Conservation (phyloP, 768 basidiomycete species). For the Tricholomella constricta region DNA sequence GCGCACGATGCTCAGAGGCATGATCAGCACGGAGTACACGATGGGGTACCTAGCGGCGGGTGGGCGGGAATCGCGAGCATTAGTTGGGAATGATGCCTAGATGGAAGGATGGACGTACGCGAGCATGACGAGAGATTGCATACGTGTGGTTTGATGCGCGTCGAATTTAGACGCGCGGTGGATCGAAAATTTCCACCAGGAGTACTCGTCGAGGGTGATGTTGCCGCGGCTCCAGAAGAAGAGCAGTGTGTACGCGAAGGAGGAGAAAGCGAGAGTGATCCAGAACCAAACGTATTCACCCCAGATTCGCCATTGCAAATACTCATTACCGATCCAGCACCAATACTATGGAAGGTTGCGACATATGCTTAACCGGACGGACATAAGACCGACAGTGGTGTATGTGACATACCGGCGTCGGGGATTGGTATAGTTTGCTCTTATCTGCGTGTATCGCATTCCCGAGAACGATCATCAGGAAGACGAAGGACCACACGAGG, state of each 20-base stretch:
- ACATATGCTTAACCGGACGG: neutral
- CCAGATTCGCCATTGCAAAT: slow-evolving; percentile 31
- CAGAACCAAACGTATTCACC: slow-evolving; percentile 51
- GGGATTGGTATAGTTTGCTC: slow-evolving; percentile 26
- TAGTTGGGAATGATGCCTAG: too few species aligned
- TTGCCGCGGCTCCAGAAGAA: slow-evolving; percentile 7
- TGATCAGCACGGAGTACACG: slow-evolving; percentile 8
- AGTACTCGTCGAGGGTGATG: slow-evolving; percentile 2
- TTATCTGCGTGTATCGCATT: slow-evolving; percentile 22
- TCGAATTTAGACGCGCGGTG: slow-evolving; percentile 1
- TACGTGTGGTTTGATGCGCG: neutral
- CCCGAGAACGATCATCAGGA: slow-evolving; percentile 33
- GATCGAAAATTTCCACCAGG: slow-evolving; percentile 7
- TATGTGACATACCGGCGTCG: slow-evolving; percentile 35
- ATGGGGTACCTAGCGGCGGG: slow-evolving; percentile 3
- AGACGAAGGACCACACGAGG: slow-evolving; percentile 37
- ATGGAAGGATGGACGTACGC: neutral
- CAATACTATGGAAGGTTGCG: slow-evolving; percentile 28
- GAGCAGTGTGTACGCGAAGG: slow-evolving; percentile 26
- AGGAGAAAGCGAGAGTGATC: slow-evolving; percentile 37
- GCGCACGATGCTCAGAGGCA: slow-evolving; percentile 9
- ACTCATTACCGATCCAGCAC: slow-evolving; percentile 44
- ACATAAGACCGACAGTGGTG: neutral
- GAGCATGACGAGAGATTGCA: slow-evolving; percentile 8
- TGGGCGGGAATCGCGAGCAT: too few species aligned